Base-by-base conservation (phyloP, 176 grass and related monocot genomes). In the Avena sativa region DNA sequence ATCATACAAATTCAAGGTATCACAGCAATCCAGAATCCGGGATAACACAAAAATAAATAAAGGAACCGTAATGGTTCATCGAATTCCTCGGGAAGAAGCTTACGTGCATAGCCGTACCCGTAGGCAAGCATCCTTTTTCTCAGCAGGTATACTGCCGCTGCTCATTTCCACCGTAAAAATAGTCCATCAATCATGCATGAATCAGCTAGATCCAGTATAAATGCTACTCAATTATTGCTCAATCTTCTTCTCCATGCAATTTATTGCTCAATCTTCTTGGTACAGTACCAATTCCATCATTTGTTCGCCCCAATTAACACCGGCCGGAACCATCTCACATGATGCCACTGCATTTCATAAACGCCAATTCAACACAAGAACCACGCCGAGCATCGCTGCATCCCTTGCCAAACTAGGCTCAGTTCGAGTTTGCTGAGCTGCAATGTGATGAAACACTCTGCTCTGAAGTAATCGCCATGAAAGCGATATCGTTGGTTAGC, bases 1-100 rank as follows among this genome's bases (percentile, higher is more conserved):
- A 60, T 78, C 76, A 43, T 53, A 43, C 76, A 79, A 8, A 14
- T 61, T 79, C 36, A 62, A 7, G 21, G 78, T 10, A 46, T 62
- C 78, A 26, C 36, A 23, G 4, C 34, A 25, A 61, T 59, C 36
- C 4, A 62, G 36, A 16, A 62, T 25, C 21, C 56, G 3, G 7
- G 12, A 79, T 3, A 1, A 79, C 6, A 13, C 34, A 19, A 58
- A 58, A 58, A 7, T 10, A 71, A 44, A n/a, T n/a, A n/a, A 44
- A 46, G 19, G 38, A 20, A 11, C 5, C 9, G 4, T 46, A 11
- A 68, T 68, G 66, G 51, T 19, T 19, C 6, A 46, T 21, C 38
- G 20, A 44, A 46, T 13, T 21, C 38, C 19, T 21, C 10, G 8
- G 3, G 2, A 59, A 59, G 19, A 59, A 9, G 2, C 0, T 4